phyloP scores from a whole-genome alignment of 371 early-diverging fungal species.

The Lichtheimia corymbifera region DNA sequence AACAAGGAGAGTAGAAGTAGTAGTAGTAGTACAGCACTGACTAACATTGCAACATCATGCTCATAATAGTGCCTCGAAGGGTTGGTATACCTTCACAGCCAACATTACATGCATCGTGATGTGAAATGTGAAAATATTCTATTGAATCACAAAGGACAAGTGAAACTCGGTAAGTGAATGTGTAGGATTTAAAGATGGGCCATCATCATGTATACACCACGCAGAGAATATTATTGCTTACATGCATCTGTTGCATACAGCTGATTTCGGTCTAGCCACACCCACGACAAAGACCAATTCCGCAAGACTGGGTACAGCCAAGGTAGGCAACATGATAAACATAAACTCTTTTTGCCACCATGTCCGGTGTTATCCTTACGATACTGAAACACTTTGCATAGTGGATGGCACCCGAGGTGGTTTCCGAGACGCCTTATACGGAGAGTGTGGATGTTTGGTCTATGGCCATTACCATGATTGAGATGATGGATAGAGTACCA shows the following conservation, averaged over 20 bases:
- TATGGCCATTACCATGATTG: slow-evolving; percentile 51
- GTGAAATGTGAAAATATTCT: slow-evolving; percentile 55
- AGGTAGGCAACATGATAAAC: slow-evolving; percentile 27
- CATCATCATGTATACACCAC: neutral
- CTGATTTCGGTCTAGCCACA: slow-evolving; percentile 52
- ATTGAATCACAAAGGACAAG: slow-evolving; percentile 42
- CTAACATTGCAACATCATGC: too few relatives aligned
- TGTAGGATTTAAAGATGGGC: slow-evolving; percentile 53
- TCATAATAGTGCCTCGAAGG: slow-evolving; percentile 39
- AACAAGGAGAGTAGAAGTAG: too few relatives aligned
- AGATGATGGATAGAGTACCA: slow-evolving; percentile 57
- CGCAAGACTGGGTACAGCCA: slow-evolving; percentile 44
- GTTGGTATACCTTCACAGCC: slow-evolving; percentile 44
- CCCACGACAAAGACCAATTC: slow-evolving; percentile 33
- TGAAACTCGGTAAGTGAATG: slow-evolving; percentile 50
- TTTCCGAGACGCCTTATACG: slow-evolving; percentile 38
- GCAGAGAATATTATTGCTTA: neutral
- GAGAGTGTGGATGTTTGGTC: slow-evolving; percentile 54
- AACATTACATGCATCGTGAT: slow-evolving; percentile 55
- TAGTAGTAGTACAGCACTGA: neutral
- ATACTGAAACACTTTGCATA: slow-evolving; percentile 4
- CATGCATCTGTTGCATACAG: slow-evolving; percentile 11
- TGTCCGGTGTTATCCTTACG: neutral
- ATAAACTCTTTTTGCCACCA: neutral
- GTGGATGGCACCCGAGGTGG: slow-evolving; percentile 60